These are phyloP conservation scores for Pyrenophora teres DNA, from an alignment of 2,329 filamentous ascomycete species.

Conservation along the genomic window DNA sequence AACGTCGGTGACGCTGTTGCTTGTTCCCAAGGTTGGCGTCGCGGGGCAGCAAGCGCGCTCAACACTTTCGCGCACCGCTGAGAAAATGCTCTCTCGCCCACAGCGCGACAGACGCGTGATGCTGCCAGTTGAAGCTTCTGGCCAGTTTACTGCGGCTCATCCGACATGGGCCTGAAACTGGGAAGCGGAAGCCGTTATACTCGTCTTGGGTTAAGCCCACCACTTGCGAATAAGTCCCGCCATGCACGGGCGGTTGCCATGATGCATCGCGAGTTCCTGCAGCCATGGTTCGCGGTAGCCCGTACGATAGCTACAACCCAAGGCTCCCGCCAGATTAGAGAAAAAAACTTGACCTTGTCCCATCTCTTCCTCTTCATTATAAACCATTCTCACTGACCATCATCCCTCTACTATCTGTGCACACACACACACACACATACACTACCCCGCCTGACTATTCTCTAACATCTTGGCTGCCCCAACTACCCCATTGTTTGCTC, in stretches of 20 bases:
- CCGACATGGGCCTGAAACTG: slow-evolving; percentile 19
- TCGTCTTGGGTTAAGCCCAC: slow-evolving; percentile 13
- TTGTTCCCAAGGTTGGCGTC: slow-evolving; percentile 19
- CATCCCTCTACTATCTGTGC: slow-evolving; percentile 8
- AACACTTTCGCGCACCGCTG: slow-evolving; percentile 26
- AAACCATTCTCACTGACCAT: slow-evolving; percentile 9
- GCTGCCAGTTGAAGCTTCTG: slow-evolving; percentile 3
- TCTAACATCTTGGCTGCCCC: slow-evolving; percentile 20
- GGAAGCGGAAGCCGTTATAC: slow-evolving; percentile 17
- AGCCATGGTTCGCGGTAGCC: slow-evolving; percentile 30
- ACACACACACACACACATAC: slow-evolving; percentile 3
- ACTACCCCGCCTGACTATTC: slow-evolving; percentile 6
- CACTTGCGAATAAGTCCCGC: slow-evolving; percentile 33
- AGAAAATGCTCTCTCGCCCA: too few species aligned
- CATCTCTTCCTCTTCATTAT: slow-evolving; percentile 12
- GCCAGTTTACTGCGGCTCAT: slow-evolving; percentile 15
- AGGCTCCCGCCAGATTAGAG: slow-evolving; percentile 27
- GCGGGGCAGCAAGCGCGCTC: slow-evolving; percentile 32
- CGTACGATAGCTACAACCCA: slow-evolving; percentile 7
- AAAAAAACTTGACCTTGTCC: slow-evolving; percentile 13
- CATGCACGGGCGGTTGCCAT: slow-evolving; percentile 30
- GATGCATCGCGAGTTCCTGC: slow-evolving; percentile 43
- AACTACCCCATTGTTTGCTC: slow-evolving; percentile 27
- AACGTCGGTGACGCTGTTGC: slow-evolving; percentile 20
- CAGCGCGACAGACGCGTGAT: too few species aligned